Conservation (phyloP, 306 rosid species). For the Corylus americana region DNA sequence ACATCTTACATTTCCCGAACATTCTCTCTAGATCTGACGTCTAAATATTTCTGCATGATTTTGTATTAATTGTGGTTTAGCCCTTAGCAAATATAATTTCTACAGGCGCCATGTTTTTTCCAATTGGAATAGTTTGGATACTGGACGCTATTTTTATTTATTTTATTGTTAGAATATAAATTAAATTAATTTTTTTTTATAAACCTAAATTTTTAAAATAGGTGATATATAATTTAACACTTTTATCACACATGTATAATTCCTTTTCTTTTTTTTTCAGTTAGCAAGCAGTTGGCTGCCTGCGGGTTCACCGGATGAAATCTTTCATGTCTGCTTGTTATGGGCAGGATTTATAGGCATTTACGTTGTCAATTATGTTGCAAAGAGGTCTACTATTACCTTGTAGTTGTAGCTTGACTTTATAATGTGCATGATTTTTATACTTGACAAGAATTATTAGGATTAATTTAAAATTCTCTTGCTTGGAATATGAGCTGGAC, state of each 20-base stretch:
- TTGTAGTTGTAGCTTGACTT: not conserved
- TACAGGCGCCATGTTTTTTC: not conserved
- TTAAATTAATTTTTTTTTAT: too few relatives aligned
- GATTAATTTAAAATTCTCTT: not conserved
- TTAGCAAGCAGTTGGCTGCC: constrained; percentile 84
- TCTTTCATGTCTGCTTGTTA: constrained; percentile 75
- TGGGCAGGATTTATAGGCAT: constrained; percentile 96
- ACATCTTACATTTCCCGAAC: too few relatives aligned
- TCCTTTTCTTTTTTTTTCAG: constrained; percentile 38
- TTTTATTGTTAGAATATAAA: too few relatives aligned
- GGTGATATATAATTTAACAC: not conserved
- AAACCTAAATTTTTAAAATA: too few relatives aligned
- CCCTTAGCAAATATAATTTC: too few relatives aligned
- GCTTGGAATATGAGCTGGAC: not conserved
- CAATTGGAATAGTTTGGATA: not conserved
- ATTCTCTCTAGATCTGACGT: constrained; percentile 29
- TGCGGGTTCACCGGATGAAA: constrained; percentile 73
- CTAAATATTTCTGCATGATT: too few relatives aligned
- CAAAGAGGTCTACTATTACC: constrained; percentile 55
- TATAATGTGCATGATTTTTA: constrained; percentile 7
- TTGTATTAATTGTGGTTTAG: too few relatives aligned
- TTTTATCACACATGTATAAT: constrained; percentile 12
- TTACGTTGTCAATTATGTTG: constrained; percentile 88
- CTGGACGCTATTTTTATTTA: not conserved
- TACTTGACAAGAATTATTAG: not conserved